Percentiles rank a stretch among this genome's conserved stretches.
phyloP scores from a whole-genome alignment of 495 filamentous ascomycete genomes.

The Xylaria venustula region DNA sequence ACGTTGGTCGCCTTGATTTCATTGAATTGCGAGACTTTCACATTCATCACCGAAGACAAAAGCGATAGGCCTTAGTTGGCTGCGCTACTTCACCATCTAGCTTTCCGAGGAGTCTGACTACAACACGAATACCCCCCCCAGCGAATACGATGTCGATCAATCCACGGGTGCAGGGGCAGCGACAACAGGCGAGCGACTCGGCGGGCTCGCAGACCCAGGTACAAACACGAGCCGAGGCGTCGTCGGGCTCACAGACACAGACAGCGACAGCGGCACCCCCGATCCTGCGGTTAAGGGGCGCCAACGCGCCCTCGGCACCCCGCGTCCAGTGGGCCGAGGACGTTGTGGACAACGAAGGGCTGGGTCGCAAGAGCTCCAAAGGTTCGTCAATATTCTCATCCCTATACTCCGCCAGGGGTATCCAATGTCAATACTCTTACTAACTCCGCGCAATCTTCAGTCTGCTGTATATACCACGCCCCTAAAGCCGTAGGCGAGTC shows the following conservation, averaged over 20 bases:
- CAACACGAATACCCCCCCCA: no score
- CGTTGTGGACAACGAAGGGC: constrained; percentile 93
- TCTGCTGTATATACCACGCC: constrained; percentile 98
- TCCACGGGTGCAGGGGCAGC: constrained; percentile 13
- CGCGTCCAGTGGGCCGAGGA: constrained; percentile 88
- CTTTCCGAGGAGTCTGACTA: no score
- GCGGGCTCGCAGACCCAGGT: constrained; percentile 16
- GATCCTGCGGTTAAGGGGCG: constrained; percentile 48
- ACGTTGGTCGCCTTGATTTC: no score
- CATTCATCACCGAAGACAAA: no score
- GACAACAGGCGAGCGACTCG: constrained; percentile 10
- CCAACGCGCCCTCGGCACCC: constrained; percentile 36
- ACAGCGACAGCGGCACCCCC: constrained; percentile 28
- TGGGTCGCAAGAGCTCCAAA: constrained; percentile 93
- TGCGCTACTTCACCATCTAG: no score
- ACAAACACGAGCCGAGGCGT: constrained; percentile 12
- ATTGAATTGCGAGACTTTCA: no score
- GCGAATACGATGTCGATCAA: constrained; percentile 17
- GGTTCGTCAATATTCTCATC: constrained; percentile 48
- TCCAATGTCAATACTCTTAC: no score
- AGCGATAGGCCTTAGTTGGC: no score
- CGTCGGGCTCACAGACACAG: constrained; percentile 23
- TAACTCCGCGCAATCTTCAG: constrained; percentile 41
- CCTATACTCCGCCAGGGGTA: neutral
- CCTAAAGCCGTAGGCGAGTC: constrained; percentile 81